A percentile compares a stretch with the other conserved stretches of the same genome.
phyloP scores from a whole-genome alignment of 1,284 basidiomycete species.

The Ceratorhiza oryzae-sativae region DNA sequence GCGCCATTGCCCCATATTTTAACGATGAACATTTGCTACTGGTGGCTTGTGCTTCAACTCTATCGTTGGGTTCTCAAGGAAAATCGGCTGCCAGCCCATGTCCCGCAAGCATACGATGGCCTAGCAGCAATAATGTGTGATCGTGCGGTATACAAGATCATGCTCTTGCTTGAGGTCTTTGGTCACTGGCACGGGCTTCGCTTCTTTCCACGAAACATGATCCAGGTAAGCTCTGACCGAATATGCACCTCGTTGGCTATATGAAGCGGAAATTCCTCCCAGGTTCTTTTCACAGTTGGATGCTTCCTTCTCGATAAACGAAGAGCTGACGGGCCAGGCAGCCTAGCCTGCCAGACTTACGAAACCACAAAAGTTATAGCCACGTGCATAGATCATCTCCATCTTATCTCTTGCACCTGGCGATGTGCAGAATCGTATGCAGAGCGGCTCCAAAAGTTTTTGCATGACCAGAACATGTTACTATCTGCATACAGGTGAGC shows the following conservation, averaged over 20 bases:
- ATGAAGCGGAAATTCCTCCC: neutral
- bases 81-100: neutral
- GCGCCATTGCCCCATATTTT: neutral
- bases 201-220: neutral
- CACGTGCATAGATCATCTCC: neutral
- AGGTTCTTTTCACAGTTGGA: neutral
- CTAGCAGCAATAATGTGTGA: neutral
- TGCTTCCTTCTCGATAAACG: neutral
- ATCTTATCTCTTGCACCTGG: neutral
- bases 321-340: neutral
- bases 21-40: constrained; percentile 1
- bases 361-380: neutral
- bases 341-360: too few species aligned
- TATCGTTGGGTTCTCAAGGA: neutral
- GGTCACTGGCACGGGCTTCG: neutral
- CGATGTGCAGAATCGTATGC: neutral
- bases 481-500: neutral
- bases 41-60: neutral
- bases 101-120: neutral
- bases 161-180: neutral
- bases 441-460: neutral
- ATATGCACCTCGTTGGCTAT: neutral
- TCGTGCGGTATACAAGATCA: neutral
- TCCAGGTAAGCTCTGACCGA: neutral
- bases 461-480: neutral